Evolutionary conservation across 805 yeast genomes (phyloP).

Genomic region (Teunomyces funiuensis): DNA sequence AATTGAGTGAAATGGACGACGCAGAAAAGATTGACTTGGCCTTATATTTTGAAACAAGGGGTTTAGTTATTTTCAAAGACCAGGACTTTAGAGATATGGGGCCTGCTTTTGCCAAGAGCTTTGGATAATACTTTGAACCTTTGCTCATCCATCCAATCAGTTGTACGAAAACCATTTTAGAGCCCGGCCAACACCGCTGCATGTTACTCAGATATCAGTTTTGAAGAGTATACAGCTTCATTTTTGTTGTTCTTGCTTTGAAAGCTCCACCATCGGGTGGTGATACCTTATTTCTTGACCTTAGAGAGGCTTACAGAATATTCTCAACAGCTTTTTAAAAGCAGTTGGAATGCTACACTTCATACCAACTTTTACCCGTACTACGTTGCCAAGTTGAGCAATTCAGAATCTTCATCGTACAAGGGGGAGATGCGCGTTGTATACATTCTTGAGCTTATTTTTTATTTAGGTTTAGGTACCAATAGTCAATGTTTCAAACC

Average conservation of each 20-base stretch:
- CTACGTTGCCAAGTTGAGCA: constrained; percentile 14
- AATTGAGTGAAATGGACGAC: constrained; percentile 25
- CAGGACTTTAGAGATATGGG: constrained; percentile 36
- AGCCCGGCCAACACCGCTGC: constrained; percentile 9
- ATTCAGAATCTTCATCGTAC: too few relatives aligned
- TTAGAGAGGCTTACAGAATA: constrained; percentile 25
- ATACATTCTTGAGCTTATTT: too few relatives aligned
- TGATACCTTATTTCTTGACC: constrained; percentile 25
- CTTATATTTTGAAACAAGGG: constrained; percentile 30
- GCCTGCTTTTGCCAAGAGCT: constrained; percentile 50
- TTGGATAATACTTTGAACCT: constrained; percentile 66
- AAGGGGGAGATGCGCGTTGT: too few relatives aligned
- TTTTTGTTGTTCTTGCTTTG: constrained; percentile 24
- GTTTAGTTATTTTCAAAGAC: constrained; percentile 33
- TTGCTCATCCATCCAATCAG: constrained; percentile 62
- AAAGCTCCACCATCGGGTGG: constrained; percentile 28
- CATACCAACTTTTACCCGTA: constrained; percentile 25
- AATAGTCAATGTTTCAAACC: too few relatives aligned
- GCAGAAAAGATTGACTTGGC: constrained; percentile 34
- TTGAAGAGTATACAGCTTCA: constrained; percentile 25
- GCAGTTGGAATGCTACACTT: constrained; percentile 23
- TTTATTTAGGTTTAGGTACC: too few relatives aligned
- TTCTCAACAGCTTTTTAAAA: constrained; percentile 22
- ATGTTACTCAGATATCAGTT: constrained; percentile 28
- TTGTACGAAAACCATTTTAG: constrained; percentile 16